Evolutionary conservation across 2,329 filamentous ascomycete genomes (phyloP).

Genomic region (Pestalotiopsis sp.): DNA sequence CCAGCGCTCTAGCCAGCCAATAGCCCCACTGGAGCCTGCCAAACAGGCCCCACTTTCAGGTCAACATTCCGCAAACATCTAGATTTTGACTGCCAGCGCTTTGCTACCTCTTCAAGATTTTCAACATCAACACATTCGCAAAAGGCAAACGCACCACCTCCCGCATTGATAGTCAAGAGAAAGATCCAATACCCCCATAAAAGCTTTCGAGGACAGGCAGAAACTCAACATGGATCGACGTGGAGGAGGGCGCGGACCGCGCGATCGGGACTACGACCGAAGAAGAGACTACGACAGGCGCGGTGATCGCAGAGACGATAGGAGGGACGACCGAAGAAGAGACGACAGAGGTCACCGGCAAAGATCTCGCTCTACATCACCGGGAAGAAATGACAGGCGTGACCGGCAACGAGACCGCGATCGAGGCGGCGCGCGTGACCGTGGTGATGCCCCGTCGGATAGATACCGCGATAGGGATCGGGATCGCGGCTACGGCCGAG

Average conservation of each 20-base stretch:
- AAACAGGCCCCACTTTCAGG: neutral
- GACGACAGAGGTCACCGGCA: constrained; percentile 22
- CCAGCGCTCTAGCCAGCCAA: too few species aligned
- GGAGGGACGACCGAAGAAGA: constrained; percentile 28
- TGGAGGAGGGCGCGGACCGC: constrained; percentile 6
- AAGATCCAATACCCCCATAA: too few species aligned
- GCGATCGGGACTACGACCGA: constrained; percentile 2
- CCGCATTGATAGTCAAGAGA: too few species aligned
- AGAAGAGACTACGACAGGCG: constrained; percentile 26
- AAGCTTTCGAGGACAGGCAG: neutral
- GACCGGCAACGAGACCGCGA: constrained; percentile 36
- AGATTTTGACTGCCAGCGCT: neutral
- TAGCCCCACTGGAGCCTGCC: neutral
- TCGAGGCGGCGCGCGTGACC: constrained; percentile 14
- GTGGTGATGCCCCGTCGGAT: constrained; percentile 1
- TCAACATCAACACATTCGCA: neutral
- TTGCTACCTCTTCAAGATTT: neutral
- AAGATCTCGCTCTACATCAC: constrained; percentile 25
- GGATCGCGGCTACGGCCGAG: constrained; percentile 33
- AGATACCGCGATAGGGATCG: constrained; percentile 30
- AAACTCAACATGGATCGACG: constrained; percentile 7
- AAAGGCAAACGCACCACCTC: neutral
- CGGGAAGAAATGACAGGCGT: constrained; percentile 27
- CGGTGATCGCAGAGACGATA: constrained; percentile 26
- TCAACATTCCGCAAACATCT: neutral